phyloP scores from a whole-genome alignment of 257 asterid genomes.

The Mentha longifolia region DNA sequence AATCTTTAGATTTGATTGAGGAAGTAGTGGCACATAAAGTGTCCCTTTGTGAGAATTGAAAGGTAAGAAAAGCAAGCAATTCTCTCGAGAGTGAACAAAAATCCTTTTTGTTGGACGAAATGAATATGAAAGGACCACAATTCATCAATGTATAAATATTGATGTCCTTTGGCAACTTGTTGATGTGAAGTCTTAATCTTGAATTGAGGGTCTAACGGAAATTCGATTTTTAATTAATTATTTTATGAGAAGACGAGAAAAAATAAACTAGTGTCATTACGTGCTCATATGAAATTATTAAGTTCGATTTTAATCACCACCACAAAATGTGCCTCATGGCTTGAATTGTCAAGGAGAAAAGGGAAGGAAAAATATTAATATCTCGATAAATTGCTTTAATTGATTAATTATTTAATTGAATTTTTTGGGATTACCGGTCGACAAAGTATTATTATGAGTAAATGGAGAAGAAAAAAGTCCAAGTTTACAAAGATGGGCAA shows the following conservation, averaged over 20 bases:
- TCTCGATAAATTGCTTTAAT: background rate
- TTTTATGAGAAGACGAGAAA: constrained; percentile 38
- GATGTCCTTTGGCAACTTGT: constrained; percentile 37
- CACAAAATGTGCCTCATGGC: constrained; percentile 40
- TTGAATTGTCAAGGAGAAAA: constrained; percentile 27
- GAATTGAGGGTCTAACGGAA: constrained; percentile 41
- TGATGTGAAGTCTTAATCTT: constrained; percentile 53
- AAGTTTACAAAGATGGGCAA: constrained; percentile 26
- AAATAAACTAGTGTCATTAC: constrained; percentile 23
- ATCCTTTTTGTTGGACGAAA: constrained; percentile 26
- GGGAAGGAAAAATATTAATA: too few species aligned
- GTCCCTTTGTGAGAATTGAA: constrained; percentile 36
- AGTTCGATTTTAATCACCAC: constrained; percentile 34
- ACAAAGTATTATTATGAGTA: background rate
- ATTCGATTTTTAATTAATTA: constrained; percentile 22
- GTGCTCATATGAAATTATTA: constrained; percentile 39
- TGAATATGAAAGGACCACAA: constrained; percentile 58
- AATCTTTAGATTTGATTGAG: constrained; percentile 23
- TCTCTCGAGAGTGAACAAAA: constrained; percentile 31
- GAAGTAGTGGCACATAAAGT: constrained; percentile 36
- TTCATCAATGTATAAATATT: constrained; percentile 26
- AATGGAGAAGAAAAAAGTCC: constrained; percentile 6
- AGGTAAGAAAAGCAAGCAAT: constrained; percentile 20
- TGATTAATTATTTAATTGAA: constrained; percentile 1
- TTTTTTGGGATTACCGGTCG: background rate